These are phyloP conservation scores for Cyclospora cayetanensis DNA, from an alignment of 169 alveolate species.

Conservation along the genomic window DNA sequence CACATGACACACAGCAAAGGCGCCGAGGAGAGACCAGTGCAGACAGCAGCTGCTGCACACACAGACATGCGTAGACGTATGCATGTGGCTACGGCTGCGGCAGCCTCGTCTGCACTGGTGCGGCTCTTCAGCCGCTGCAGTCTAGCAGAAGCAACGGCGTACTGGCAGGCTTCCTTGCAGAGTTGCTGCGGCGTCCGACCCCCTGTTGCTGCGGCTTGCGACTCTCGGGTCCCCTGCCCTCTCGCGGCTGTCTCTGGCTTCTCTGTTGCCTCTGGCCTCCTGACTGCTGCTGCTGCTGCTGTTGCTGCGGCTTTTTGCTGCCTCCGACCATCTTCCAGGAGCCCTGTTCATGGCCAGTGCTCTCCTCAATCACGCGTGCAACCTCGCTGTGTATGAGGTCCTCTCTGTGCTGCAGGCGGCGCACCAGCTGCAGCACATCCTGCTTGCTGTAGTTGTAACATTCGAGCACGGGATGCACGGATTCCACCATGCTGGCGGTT, in stretches of 20 bases:
- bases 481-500: slow-evolving; percentile 54
- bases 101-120: background rate
- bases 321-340: slow-evolving; percentile 66
- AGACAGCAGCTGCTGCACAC: too few relatives aligned
- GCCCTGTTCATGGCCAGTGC: slow-evolving; percentile 68
- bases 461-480: slow-evolving; percentile 66
- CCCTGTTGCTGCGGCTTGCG: slow-evolving; percentile 21
- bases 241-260: background rate
- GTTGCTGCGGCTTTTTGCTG: slow-evolving; percentile 50
- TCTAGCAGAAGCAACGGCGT: slow-evolving; percentile 14
- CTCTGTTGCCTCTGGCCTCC: background rate
- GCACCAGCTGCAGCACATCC: slow-evolving; percentile 55
- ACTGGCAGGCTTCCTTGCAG: background rate
- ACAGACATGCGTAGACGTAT: background rate
- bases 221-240: background rate
- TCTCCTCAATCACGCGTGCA: slow-evolving; percentile 59
- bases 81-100: background rate
- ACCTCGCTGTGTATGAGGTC: slow-evolving; percentile 64
- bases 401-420: slow-evolving; percentile 40
- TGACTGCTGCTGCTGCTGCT: slow-evolving; percentile 5
- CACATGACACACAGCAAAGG: too few relatives aligned
- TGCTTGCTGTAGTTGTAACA: slow-evolving; percentile 63
- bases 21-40: too few relatives aligned
- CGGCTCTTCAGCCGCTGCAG: background rate
- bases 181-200: background rate